Evolutionary conservation across 371 early-diverging fungal species (phyloP), one percentile per base, ranked within the genome.

Genomic region (Mucor piriformis): DNA sequence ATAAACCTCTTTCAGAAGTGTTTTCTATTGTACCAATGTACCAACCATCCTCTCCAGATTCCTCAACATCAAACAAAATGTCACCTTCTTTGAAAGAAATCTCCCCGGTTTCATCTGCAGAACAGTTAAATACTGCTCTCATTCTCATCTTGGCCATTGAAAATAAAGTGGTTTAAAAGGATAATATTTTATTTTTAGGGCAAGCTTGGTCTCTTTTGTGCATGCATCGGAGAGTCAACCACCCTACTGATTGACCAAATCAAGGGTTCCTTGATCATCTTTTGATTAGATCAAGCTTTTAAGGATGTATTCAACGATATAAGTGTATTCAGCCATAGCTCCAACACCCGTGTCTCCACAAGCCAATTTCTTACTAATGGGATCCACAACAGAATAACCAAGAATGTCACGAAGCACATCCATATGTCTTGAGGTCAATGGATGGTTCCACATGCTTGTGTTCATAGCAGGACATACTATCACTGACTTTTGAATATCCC

Each of bases 381-480:
- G 96, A 2, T 76, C 73, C 8, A 96, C 80, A 4, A 96, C 74
- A 5, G 58, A 59, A 57, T 87, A 92, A 3, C 78, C 69, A 21
- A 93, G 76, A 7, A 74, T 59, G 12, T 71, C 64, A 35, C 63
- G 64, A 18, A 94, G 61, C 2, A 78, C 61, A 0, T 64, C 58
- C 25, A 96, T 64, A 67, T 97, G 97, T 29, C 65, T 73, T 6
- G 65, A 66, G 0, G 99, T 98, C 21, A 95, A 83, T 16, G 94
- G 97, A 73, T 98, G 95, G 25, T 87, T 77, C 92, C 94, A 98
- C 98, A 98, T 97, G 74, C 87, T 83, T 10, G 97, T 96, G 66
- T 98, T 98, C 98, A 97, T 98, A 5, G 98, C 98, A 5, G 99
- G 99, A 54, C 91, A 92, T 6, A 91, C 84, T 16, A 95, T 50